These are phyloP conservation scores for Scleroderma bovista DNA, from an alignment of 768 basidiomycete species.

Conservation along the genomic window DNA sequence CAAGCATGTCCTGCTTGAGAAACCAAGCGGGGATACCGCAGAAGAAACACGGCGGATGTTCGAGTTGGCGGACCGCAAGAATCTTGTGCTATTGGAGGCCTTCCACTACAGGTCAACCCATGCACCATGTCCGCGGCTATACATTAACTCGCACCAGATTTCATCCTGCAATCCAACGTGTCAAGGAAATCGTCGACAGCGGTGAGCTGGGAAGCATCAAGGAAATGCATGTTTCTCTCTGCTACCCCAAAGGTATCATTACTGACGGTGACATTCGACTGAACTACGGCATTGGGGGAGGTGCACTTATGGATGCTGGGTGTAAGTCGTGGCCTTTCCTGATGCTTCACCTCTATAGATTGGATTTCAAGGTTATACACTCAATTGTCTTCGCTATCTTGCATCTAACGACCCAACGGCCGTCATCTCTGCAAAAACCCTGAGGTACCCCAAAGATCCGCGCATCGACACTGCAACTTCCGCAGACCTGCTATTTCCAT, in stretches of 20 bases:
- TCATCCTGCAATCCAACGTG: slow-evolving; percentile 53
- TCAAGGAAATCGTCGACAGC: slow-evolving; percentile 48
- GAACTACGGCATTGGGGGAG: slow-evolving; percentile 50
- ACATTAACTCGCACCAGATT: slow-evolving; percentile 33
- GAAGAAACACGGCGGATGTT: slow-evolving; percentile 51
- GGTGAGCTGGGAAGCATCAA: slow-evolving; percentile 50
- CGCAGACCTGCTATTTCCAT: slow-evolving; percentile 34
- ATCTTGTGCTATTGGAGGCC: slow-evolving; percentile 53
- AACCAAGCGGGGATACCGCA: slow-evolving; percentile 48
- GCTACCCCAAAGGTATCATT: slow-evolving; percentile 31
- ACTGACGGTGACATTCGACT: slow-evolving; percentile 43
- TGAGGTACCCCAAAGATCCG: slow-evolving; percentile 23
- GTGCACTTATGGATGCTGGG: slow-evolving; percentile 57
- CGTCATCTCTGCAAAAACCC: slow-evolving; percentile 34
- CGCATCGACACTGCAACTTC: slow-evolving; percentile 37
- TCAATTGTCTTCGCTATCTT: slow-evolving; percentile 45
- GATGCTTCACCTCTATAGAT: slow-evolving; percentile 1
- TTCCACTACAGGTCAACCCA: slow-evolving; percentile 49
- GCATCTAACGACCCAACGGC: slow-evolving; percentile 37
- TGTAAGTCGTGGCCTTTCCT: slow-evolving; percentile 28
- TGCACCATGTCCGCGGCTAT: neutral
- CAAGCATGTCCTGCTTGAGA: slow-evolving; percentile 63
- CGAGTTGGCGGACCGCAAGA: slow-evolving; percentile 41
- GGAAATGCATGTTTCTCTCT: slow-evolving; percentile 37
- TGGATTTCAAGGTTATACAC: slow-evolving; percentile 37